phyloP scores from a whole-genome alignment of 2,329 filamentous ascomycete species.

The Aspergillus intermedius region DNA sequence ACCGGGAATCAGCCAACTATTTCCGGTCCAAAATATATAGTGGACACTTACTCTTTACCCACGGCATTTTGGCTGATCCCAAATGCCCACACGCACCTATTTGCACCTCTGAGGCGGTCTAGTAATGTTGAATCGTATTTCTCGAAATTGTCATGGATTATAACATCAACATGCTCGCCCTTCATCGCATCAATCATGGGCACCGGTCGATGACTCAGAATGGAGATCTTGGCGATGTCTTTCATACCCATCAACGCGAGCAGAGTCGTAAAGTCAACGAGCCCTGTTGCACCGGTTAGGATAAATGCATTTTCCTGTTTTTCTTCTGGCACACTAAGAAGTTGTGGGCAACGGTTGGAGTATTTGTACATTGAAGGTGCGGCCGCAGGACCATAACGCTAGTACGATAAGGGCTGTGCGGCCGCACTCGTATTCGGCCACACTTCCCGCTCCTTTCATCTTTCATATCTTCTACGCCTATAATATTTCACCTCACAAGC shows the following conservation, averaged over 20 bases:
- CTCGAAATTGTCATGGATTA: slow-evolving; percentile 62
- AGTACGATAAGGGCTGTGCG: too few species aligned
- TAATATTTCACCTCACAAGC: too few species aligned
- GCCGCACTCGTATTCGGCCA: too few species aligned
- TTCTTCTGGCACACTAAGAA: too few species aligned
- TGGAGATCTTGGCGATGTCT: slow-evolving; percentile 42
- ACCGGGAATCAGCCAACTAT: slow-evolving; percentile 1
- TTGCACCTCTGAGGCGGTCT: slow-evolving; percentile 54
- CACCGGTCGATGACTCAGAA: slow-evolving; percentile 60
- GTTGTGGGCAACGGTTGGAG: too few species aligned
- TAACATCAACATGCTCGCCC: slow-evolving; percentile 50
- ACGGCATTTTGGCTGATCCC: slow-evolving; percentile 59
- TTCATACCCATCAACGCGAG: slow-evolving; percentile 49
- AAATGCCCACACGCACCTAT: slow-evolving; percentile 66
- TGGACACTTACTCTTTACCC: slow-evolving; percentile 43
- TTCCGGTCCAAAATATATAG: not conserved
- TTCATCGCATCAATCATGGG: slow-evolving; percentile 48
- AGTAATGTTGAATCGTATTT: slow-evolving; percentile 52
- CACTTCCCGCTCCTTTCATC: too few species aligned
- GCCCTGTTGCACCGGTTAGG: slow-evolving; percentile 59
- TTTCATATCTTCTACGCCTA: too few species aligned
- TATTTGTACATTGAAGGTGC: too few species aligned
- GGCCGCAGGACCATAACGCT: too few species aligned
- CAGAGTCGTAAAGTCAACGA: slow-evolving; percentile 56
- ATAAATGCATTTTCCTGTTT: slow-evolving; percentile 41